A percentile compares a stretch with the other conserved stretches of the same genome.
Conservation (phyloP, 768 basidiomycete species). For the Podaxis rugospora region DNA sequence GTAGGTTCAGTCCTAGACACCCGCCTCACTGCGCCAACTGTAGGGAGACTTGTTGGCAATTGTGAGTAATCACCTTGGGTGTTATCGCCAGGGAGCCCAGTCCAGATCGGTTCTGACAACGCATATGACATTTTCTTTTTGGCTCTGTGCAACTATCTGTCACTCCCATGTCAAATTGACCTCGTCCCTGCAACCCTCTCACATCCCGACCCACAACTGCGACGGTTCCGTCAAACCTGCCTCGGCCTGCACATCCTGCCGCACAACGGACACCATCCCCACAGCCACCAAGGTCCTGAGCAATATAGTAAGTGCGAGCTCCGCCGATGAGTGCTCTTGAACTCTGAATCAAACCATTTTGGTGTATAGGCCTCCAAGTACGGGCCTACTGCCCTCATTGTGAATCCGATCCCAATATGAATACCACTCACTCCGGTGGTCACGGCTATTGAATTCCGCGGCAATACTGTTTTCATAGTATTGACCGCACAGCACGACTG, state of each 20-base stretch:
- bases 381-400: conserved; percentile 29
- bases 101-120: neutral
- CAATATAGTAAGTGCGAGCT: conserved; percentile 18
- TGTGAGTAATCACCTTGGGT: conserved; percentile 13
- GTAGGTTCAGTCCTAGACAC: conserved; percentile 54
- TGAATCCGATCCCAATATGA: neutral
- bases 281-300: conserved; percentile 21
- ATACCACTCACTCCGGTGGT: neutral
- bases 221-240: neutral
- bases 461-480: neutral
- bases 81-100: neutral
- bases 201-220: conserved; percentile 1
- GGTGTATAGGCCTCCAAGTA: conserved; percentile 35
- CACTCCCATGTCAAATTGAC: conserved; percentile 4
- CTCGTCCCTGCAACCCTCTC: neutral
- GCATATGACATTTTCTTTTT: neutral
- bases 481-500: neutral
- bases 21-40: conserved; percentile 40
- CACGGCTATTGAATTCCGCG: neutral
- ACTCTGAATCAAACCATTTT: neutral
- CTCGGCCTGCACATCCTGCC: neutral
- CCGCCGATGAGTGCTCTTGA: neutral
- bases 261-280: neutral
- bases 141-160: neutral
- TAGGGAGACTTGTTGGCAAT: conserved; percentile 26